phyloP scores from a whole-genome alignment of 768 basidiomycete species.

The Mycena haematopus region DNA sequence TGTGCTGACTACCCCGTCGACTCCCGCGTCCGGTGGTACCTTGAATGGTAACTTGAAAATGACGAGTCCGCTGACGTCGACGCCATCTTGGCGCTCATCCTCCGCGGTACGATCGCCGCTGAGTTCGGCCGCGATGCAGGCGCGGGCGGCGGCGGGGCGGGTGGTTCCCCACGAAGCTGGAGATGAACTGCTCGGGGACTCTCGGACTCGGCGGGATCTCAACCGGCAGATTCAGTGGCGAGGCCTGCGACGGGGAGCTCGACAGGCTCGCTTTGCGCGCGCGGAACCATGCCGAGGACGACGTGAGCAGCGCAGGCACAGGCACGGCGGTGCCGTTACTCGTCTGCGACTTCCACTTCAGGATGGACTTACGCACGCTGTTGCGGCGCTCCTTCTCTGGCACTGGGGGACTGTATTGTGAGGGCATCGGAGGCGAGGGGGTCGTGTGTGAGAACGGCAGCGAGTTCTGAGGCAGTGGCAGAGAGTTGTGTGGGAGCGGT shows the following conservation, averaged over 20 bases:
- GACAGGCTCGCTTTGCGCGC: conserved; percentile 24
- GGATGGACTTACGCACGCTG: conserved; percentile 69
- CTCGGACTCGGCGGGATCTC: conserved; percentile 71
- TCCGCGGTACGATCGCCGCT: conserved; percentile 27
- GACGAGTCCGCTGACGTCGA: conserved; percentile 43
- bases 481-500: too few relatives aligned
- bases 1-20: conserved; percentile 49
- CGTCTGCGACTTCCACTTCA: conserved; percentile 67
- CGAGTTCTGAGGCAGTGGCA: too few relatives aligned
- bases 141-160: conserved; percentile 38
- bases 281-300: conserved; percentile 27
- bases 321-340: conserved; percentile 33
- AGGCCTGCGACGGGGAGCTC: conserved; percentile 36
- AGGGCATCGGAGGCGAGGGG: conserved; percentile 28
- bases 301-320: conserved; percentile 30
- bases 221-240: conserved; percentile 34
- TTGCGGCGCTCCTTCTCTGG: conserved; percentile 45
- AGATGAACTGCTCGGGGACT: conserved; percentile 59
- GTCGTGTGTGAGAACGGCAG: background rate
- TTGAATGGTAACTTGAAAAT: conserved; percentile 34
- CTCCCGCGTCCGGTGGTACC: too few relatives aligned
- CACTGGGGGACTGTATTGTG: conserved; percentile 4
- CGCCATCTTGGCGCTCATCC: conserved; percentile 39
- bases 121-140: conserved; percentile 23
- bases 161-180: conserved; percentile 28